These are phyloP conservation scores for Colletotrichum musicola DNA, from an alignment of 2,329 filamentous ascomycete species.

Conservation along the genomic window DNA sequence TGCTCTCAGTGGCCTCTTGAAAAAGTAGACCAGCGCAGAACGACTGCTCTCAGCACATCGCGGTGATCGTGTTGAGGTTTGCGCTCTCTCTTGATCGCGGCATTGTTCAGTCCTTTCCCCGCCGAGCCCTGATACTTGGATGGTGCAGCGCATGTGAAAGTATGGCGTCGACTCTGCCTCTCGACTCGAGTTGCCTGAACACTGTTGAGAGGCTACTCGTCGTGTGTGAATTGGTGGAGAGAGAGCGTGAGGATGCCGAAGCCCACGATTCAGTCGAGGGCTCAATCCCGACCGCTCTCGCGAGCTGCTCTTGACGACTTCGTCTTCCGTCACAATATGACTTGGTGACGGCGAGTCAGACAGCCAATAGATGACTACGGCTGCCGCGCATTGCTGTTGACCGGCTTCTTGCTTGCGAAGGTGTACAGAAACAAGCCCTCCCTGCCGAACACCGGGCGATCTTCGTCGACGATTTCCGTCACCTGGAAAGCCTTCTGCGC, in stretches of 20 bases:
- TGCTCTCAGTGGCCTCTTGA: no score
- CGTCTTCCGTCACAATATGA: background rate
- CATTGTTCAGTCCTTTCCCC: background rate
- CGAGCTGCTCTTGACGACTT: background rate
- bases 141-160: background rate
- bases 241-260: background rate
- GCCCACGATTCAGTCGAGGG: background rate
- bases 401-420: conserved; percentile 57
- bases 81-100: no score
- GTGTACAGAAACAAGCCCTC: conserved; percentile 72
- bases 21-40: no score
- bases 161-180: background rate
- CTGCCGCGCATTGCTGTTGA: background rate
- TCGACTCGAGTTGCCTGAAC: background rate
- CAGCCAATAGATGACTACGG: background rate
- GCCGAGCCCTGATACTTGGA: background rate
- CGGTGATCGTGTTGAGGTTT: no score
- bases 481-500: conserved; percentile 76
- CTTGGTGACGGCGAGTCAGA: background rate
- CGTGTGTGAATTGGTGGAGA: background rate
- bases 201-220: background rate
- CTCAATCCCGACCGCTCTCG: background rate
- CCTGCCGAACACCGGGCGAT: conserved; percentile 67
- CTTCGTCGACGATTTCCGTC: conserved; percentile 72
- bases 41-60: no score